phyloP scores from a whole-genome alignment of 768 basidiomycete species.

The Termitomyces sp. region DNA sequence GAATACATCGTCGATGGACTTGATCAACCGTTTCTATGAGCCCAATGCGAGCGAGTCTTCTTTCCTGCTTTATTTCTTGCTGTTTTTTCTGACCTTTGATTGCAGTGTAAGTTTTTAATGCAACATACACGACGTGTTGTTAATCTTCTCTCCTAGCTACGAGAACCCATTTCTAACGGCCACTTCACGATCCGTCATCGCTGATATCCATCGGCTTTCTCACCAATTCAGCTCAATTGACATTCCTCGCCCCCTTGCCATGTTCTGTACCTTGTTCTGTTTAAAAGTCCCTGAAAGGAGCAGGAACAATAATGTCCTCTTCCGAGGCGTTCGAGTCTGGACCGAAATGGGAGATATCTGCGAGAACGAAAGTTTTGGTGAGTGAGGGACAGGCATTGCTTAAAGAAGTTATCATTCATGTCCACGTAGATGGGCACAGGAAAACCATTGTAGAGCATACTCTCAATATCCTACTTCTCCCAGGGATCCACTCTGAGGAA shows the following conservation, averaged over 20 bases:
- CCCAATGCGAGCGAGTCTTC: slow-evolving; percentile 54
- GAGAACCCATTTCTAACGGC: slow-evolving; percentile 80
- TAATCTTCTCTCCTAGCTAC: slow-evolving; percentile 41
- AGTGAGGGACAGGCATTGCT: slow-evolving; percentile 10
- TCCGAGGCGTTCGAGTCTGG: slow-evolving; percentile 68
- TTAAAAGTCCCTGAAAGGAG: slow-evolving; percentile 17
- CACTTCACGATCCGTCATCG: slow-evolving; percentile 66
- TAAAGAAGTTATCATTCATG: not conserved
- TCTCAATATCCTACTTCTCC: slow-evolving; percentile 70
- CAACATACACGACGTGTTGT: not conserved
- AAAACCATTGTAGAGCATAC: slow-evolving; percentile 79
- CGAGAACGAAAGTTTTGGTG: slow-evolving; percentile 80
- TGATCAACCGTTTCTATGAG: slow-evolving; percentile 66
- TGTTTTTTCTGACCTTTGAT: slow-evolving; percentile 15
- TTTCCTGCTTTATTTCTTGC: not conserved
- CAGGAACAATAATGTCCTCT: slow-evolving; percentile 41
- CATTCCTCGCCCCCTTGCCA: slow-evolving; percentile 62
- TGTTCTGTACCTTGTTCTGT: slow-evolving; percentile 55
- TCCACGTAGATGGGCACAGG: slow-evolving; percentile 22
- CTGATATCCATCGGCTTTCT: slow-evolving; percentile 65
- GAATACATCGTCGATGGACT: slow-evolving; percentile 42
- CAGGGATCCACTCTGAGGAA: slow-evolving; percentile 58
- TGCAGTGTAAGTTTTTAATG: slow-evolving; percentile 35
- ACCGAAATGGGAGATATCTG: slow-evolving; percentile 70
- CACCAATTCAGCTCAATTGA: slow-evolving; percentile 58